Percentiles rank a stretch among this genome's conserved stretches.
phyloP scores from a whole-genome alignment of 495 filamentous ascomycete species.

The Bryoglossum gracile region DNA sequence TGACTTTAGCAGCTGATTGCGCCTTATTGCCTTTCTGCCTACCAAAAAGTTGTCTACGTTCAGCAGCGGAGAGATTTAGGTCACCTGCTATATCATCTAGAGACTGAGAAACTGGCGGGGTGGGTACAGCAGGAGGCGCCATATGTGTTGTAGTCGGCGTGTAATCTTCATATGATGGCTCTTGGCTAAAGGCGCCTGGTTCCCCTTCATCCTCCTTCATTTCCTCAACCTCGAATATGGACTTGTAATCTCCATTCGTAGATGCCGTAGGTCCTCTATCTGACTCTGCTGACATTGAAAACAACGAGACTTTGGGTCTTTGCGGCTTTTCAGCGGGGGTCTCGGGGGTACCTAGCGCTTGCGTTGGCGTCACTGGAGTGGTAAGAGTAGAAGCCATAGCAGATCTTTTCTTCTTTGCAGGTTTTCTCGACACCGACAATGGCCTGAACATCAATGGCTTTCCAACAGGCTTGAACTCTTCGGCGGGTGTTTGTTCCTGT shows the following conservation, averaged over 20 bases:
- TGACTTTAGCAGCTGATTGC: slow-evolving; percentile 36
- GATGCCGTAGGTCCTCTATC: slow-evolving; percentile 16
- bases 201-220: slow-evolving; percentile 10
- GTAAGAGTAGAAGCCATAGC: neutral
- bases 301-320: slow-evolving; percentile 56
- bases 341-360: no score
- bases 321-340: slow-evolving; percentile 18
- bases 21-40: slow-evolving; percentile 38
- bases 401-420: slow-evolving; percentile 54
- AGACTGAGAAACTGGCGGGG: slow-evolving; percentile 32
- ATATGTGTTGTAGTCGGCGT: slow-evolving; percentile 15
- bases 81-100: slow-evolving; percentile 61
- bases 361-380: slow-evolving; percentile 6
- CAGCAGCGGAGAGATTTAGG: slow-evolving; percentile 64
- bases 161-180: slow-evolving; percentile 21
- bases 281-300: slow-evolving; percentile 42
- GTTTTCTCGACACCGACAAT: slow-evolving; percentile 66
- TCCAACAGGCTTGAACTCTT: slow-evolving; percentile 60
- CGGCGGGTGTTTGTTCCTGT: slow-evolving; percentile 39
- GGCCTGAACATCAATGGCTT: slow-evolving; percentile 86
- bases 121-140: slow-evolving; percentile 16
- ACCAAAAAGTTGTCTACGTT: slow-evolving; percentile 77
- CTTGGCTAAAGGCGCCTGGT: neutral
- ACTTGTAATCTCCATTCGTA: slow-evolving; percentile 36
- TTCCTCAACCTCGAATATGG: slow-evolving; percentile 37